Percentiles rank a stretch among this genome's conserved stretches.
Conservation (phyloP, 257 asterid genomes). For the Petrea volubilis region DNA sequence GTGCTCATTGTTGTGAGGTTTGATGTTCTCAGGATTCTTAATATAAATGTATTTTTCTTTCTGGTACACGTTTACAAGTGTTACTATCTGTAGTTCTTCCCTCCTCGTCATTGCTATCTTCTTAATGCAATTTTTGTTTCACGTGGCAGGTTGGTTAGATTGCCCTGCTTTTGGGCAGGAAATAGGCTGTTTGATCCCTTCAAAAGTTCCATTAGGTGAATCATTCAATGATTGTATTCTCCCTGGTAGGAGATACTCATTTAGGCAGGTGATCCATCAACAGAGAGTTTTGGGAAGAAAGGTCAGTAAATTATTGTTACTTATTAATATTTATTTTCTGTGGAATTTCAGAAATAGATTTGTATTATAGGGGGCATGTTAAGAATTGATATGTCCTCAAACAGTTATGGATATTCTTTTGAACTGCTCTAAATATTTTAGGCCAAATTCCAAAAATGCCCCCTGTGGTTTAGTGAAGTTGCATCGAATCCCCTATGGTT, state of each 20-base stretch:
- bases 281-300: constrained; percentile 76
- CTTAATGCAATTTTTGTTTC: background rate
- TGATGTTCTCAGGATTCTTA: background rate
- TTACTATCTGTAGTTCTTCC: background rate
- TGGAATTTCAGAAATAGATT: constrained; percentile 1
- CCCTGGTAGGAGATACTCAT: constrained; percentile 96
- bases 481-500: too few species aligned
- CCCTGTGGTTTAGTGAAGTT: too few species aligned
- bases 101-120: constrained; percentile 7
- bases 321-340: background rate
- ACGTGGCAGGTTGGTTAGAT: constrained; percentile 88
- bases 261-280: constrained; percentile 79
- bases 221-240: constrained; percentile 60
- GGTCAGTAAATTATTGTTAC: constrained; percentile 39
- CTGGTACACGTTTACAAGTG: constrained; percentile 1
- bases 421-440: too few species aligned
- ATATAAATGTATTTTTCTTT: background rate
- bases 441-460: too few species aligned
- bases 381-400: background rate
- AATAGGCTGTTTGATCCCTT: constrained; percentile 74
- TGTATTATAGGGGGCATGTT: background rate
- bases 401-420: background rate
- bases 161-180: constrained; percentile 87
- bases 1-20: background rate
- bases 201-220: constrained; percentile 95